A percentile compares a stretch with the other conserved stretches of the same genome.
Evolutionary conservation across 805 yeast species (phyloP).

Genomic region (Saccharomyces mikatae): DNA sequence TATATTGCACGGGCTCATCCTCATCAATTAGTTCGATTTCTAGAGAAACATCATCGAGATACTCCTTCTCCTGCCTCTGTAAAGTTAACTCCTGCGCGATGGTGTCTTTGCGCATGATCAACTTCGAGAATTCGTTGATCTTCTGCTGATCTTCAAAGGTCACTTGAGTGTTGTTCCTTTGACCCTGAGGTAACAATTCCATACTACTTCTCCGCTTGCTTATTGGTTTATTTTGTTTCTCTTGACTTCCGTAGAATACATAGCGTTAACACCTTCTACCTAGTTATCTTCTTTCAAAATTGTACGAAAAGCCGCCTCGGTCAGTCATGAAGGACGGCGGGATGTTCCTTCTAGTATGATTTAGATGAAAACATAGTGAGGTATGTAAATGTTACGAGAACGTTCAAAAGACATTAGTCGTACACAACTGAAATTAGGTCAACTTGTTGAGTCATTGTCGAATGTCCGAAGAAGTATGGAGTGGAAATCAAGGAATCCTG

Average conservation of each 20-base stretch:
- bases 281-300: background rate
- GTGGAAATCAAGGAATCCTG: conserved; percentile 42
- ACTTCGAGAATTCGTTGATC: conserved; percentile 81
- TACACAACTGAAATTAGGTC: background rate
- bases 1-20: conserved; percentile 64
- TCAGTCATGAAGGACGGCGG: background rate
- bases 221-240: conserved; percentile 2
- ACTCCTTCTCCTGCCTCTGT: conserved; percentile 67
- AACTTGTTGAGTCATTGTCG: conserved; percentile 4
- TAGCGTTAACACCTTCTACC: background rate
- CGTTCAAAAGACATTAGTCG: background rate
- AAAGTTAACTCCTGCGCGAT: conserved; percentile 41
- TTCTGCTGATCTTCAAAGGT: conserved; percentile 68
- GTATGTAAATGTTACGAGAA: background rate
- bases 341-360: background rate
- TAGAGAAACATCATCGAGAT: conserved; percentile 73
- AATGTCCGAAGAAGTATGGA: conserved; percentile 27
- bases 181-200: conserved; percentile 36
- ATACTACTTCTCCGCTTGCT: conserved; percentile 1
- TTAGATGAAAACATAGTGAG: background rate
- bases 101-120: conserved; percentile 63
- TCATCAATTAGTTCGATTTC: conserved; percentile 83
- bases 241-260: background rate
- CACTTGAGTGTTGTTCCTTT: conserved; percentile 34
- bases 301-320: background rate